A percentile compares a stretch with the other conserved stretches of the same genome.
Conservation (phyloP, 1,284 basidiomycete species). For the Cutaneotrichosporon arboriforme region DNA sequence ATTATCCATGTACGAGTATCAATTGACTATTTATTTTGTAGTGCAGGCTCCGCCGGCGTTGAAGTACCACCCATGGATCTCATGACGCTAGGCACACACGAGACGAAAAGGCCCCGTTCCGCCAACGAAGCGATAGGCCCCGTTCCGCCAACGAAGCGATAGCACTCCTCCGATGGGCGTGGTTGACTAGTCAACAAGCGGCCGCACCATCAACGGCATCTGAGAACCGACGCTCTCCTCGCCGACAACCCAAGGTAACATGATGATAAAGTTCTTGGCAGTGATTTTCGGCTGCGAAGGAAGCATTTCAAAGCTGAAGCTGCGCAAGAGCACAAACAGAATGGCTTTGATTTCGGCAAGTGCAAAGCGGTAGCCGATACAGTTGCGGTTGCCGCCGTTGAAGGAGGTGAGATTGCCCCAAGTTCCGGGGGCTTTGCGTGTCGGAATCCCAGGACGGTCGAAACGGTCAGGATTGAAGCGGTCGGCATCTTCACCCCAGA, state of each 20-base stretch:
- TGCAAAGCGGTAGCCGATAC: conserved; percentile 63
- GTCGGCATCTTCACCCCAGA: conserved; percentile 66
- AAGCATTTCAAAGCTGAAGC: conserved; percentile 53
- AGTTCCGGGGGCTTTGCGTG: conserved; percentile 17
- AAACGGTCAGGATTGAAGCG: conserved; percentile 53
- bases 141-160: background rate
- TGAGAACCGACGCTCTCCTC: conserved; percentile 44
- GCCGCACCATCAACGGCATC: conserved; percentile 35
- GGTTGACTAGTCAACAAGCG: background rate
- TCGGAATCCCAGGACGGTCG: conserved; percentile 9
- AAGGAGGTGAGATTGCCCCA: conserved; percentile 51
- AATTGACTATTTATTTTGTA: no score
- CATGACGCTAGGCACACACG: no score
- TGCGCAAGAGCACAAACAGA: conserved; percentile 54
- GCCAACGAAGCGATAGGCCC: no score
- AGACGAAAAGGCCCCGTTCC: no score
- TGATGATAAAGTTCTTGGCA: conserved; percentile 28
- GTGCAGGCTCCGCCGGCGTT: no score
- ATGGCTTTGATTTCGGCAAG: conserved; percentile 59
- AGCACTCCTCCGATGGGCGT: no score
- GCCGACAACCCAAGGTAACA: conserved; percentile 43
- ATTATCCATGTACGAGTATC: no score
- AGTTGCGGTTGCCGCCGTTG: conserved; percentile 57
- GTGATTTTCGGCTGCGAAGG: conserved; percentile 42
- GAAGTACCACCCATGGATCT: no score